Percentiles rank a stretch among this genome's conserved stretches.
These are phyloP conservation scores for Dipteronia dyeriana DNA, from an alignment of 345 rosid species.

Conservation along the genomic window DNA sequence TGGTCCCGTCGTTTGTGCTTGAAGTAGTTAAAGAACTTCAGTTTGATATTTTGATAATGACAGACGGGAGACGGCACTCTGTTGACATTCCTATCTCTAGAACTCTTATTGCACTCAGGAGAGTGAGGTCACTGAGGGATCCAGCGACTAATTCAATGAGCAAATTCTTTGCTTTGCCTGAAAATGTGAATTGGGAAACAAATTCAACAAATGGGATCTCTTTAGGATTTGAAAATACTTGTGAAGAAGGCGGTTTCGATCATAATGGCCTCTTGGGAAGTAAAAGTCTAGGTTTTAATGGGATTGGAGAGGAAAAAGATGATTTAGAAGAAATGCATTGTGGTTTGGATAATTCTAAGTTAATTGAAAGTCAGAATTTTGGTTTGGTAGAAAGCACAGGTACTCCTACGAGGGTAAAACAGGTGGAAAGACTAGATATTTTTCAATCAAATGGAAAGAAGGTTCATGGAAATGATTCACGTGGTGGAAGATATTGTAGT, in stretches of 20 bases:
- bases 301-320: slow-evolving; percentile 35
- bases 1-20: slow-evolving; percentile 23
- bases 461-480: slow-evolving; percentile 22
- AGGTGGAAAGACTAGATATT: slow-evolving; percentile 30
- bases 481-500: slow-evolving; percentile 31
- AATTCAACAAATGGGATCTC: slow-evolving; percentile 74
- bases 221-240: slow-evolving; percentile 40
- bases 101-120: slow-evolving; percentile 84
- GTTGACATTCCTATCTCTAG: slow-evolving; percentile 89
- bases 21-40: slow-evolving; percentile 4
- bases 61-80: slow-evolving; percentile 82
- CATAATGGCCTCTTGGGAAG: slow-evolving; percentile 32
- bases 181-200: slow-evolving; percentile 88
- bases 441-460: slow-evolving; percentile 33
- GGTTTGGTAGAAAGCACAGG: slow-evolving; percentile 21
- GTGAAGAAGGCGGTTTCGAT: slow-evolving; percentile 31
- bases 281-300: slow-evolving; percentile 29
- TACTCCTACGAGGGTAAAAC: slow-evolving; percentile 16
- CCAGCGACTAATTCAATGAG: slow-evolving; percentile 94
- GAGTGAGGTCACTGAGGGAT: slow-evolving; percentile 92
- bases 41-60: slow-evolving; percentile 29
- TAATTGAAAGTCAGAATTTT: slow-evolving; percentile 27
- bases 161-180: slow-evolving; percentile 80
- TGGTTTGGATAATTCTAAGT: slow-evolving; percentile 28
- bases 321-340: slow-evolving; percentile 25